Base-by-base conservation (phyloP, 2,329 filamentous ascomycete genomes). In the Alternaria atra region DNA sequence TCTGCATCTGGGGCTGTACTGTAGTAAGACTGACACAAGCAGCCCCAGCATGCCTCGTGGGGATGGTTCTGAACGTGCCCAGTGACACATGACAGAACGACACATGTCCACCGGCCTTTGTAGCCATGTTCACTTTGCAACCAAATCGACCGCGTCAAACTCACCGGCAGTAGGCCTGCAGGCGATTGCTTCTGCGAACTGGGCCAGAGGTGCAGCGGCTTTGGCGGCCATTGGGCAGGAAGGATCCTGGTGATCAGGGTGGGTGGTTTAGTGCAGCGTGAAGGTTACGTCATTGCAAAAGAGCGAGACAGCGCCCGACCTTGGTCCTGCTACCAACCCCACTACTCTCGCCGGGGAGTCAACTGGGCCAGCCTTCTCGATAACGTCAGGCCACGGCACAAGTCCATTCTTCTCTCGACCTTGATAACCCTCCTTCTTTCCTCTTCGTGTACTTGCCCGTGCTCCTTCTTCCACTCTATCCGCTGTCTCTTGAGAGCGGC, bases 351-450 rank as follows among this genome's bases (percentile, higher is more conserved):
- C 61, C 55, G 52, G 59, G 58, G 48, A 64, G 50, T 61, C 63
- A 64, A 65, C 66, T 67, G 60, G 65, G 63, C 68, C 60, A 52
- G 65, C 55, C 60, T 61, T 52, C 60, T 66, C 52, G 63, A 68
- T 72, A 68, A 71, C 67, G 70, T 71, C 67, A 70, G 68, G 67
- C 66, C 55, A 68, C 66, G 61, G 61, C 61, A 56, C 57, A 51
- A 37, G 43, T 46, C 42, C 46, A 53, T 57, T 60, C 59, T 52
- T 60, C 54, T 55, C 34, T 29, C 52, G 25, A 56, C 59, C 56
- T 52, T 34, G 32, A 47, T 54, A 43, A 55, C 56, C 58, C 52
- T 53, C 35, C 56, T 50, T 50, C 52, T 46, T 43, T 30, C 62
- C 53, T 43, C 40, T 53, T 29, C 39, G 37, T 43, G 32, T 37